Evolutionary conservation across 2,329 filamentous ascomycete species (phyloP).

Genomic region (Nectriaceae sp.): DNA sequence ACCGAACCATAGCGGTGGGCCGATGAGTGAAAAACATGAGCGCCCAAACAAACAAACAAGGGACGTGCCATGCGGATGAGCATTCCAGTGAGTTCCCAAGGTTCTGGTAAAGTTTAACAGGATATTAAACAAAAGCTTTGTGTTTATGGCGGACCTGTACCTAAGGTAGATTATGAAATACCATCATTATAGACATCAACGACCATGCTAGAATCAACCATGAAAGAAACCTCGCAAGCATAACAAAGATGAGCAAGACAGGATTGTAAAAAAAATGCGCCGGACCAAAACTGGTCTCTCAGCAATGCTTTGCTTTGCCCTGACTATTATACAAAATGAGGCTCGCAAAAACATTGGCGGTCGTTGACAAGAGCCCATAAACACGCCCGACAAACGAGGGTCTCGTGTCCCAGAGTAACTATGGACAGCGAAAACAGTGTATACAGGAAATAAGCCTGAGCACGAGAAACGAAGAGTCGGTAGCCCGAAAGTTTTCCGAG

Average conservation of each 20-base stretch:
- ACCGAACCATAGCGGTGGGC: no score
- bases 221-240: no score
- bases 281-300: constrained; percentile 43
- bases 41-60: no score
- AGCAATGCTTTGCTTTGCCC: constrained; percentile 34
- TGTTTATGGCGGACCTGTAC: no score
- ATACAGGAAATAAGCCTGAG: constrained; percentile 7
- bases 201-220: no score
- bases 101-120: no score
- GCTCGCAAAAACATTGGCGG: constrained; percentile 27
- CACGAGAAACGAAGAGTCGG: constrained; percentile 13
- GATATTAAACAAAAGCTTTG: no score
- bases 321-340: constrained; percentile 27
- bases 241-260: constrained; percentile 6
- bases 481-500: constrained; percentile 12
- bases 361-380: constrained; percentile 39
- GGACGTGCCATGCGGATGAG: no score
- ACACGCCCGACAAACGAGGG: constrained; percentile 33
- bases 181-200: no score
- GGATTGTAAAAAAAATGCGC: constrained; percentile 13
- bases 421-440: constrained; percentile 1
- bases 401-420: background rate
- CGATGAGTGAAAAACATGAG: no score
- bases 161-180: no score
- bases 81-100: no score